Conservation (phyloP, 495 filamentous ascomycete genomes). For the Clavariopsis aquatica region DNA sequence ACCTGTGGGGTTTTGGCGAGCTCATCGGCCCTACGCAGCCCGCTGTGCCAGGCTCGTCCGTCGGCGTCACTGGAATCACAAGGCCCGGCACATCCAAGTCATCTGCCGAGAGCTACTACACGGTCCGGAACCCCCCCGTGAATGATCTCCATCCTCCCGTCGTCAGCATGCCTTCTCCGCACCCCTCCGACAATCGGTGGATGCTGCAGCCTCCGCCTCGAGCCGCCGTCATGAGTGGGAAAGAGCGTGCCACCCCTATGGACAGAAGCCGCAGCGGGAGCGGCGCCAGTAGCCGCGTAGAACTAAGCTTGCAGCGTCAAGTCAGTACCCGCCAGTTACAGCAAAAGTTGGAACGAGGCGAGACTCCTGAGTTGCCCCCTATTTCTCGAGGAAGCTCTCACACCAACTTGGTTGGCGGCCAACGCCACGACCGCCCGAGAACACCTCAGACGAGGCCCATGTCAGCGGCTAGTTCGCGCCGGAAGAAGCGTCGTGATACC, state of each 20-base stretch:
- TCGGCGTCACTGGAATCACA: constrained; percentile 56
- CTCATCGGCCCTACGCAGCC: constrained; percentile 47
- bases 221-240: constrained; percentile 84
- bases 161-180: constrained; percentile 69
- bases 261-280: constrained; percentile 55
- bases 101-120: constrained; percentile 60
- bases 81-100: constrained; percentile 44
- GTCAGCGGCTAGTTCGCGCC: constrained; percentile 22
- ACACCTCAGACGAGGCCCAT: constrained; percentile 23
- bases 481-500: constrained; percentile 31
- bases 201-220: constrained; percentile 87
- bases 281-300: constrained; percentile 46
- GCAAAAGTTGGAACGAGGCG: constrained; percentile 42
- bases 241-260: constrained; percentile 54
- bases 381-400: constrained; percentile 37
- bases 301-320: constrained; percentile 45
- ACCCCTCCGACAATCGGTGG: constrained; percentile 72
- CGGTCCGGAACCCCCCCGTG: constrained; percentile 66
- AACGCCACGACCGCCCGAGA: constrained; percentile 39
- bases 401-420: constrained; percentile 20
- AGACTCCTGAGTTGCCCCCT: constrained; percentile 38
- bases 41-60: constrained; percentile 47
- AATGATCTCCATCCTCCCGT: constrained; percentile 87
- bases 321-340: constrained; percentile 44
- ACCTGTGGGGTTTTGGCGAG: constrained; percentile 64